Conservation (phyloP, 2,329 filamentous ascomycete genomes). For the Hymenoscyphus scutula region DNA sequence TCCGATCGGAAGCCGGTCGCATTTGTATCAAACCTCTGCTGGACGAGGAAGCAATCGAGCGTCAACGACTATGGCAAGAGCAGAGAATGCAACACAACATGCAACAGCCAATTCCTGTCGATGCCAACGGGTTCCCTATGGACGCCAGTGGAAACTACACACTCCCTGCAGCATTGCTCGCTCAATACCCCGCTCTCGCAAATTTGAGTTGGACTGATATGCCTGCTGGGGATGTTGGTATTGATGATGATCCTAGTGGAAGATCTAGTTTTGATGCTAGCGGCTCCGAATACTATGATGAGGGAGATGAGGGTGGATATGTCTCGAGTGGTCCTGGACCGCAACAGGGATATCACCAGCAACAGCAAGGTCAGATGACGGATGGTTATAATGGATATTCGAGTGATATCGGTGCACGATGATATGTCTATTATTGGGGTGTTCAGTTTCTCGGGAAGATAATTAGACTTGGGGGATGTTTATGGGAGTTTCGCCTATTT, state of each 20-base stretch:
- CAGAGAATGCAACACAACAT: conserved; percentile 68
- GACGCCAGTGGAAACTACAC: conserved; percentile 58
- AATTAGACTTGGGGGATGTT: background rate
- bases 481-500: background rate
- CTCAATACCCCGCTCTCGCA: conserved; percentile 91
- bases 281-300: conserved; percentile 66
- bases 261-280: conserved; percentile 80
- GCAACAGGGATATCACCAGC: conserved; percentile 32
- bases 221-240: conserved; percentile 57
- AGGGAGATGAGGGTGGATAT: conserved; percentile 69
- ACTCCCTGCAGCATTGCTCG: conserved; percentile 82
- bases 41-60: conserved; percentile 86
- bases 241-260: conserved; percentile 74
- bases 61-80: conserved; percentile 72
- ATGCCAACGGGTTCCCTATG: conserved; percentile 57
- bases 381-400: conserved; percentile 35
- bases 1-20: conserved; percentile 89
- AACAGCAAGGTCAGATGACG: conserved; percentile 31
- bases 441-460: background rate
- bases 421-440: conserved; percentile 8
- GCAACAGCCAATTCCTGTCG: conserved; percentile 59
- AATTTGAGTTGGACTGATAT: conserved; percentile 83
- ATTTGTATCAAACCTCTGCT: conserved; percentile 97
- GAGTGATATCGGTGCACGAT: conserved; percentile 34
- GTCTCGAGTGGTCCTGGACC: conserved; percentile 46